Evolutionary conservation across 2,329 filamentous ascomycete species (phyloP), one percentile per base, ranked within the genome.

Genomic region (Hymenoscyphus infarciens): DNA sequence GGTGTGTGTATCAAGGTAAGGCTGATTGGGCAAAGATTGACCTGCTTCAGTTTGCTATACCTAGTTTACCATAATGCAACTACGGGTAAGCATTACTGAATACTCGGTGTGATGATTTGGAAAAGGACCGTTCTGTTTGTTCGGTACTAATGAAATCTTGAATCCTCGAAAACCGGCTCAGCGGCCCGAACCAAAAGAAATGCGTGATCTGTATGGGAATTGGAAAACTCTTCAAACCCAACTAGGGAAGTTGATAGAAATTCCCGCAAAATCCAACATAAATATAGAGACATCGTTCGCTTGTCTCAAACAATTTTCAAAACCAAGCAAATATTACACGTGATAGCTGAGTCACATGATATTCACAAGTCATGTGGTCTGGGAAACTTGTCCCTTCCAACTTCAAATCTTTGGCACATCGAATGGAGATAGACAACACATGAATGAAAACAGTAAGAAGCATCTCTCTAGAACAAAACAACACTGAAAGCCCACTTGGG

Each of bases 101-200:
- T 52, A 52, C 45, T 52, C 45, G 45, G 45, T 25, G 45, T 52
- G 45, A 52, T 52, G 35, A 11, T 52, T 22, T 52, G 19, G 19
- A 52, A 52, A 13, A 11, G 19, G 22, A 52, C 19, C n/a, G 45
- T 22, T 25, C 45, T 25, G 35, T 38, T 15, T 13, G 19, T 25
- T 52, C 45, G 45, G 45, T 52, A 52, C 13, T 52, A 19, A 13
- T 52, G 35, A 16, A 16, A 38, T 16, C 13, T 38, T 38, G 35
- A 25, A 22, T 52, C 45, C 19, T 13, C n/a, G 45, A 52, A 11
- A 52, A 22, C 19, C 19, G 45, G 45, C 19, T 52, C 10, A 52
- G 19, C 45, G 45, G 45, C 19, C 45, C 45, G 45, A 52, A 52
- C 13, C 19, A 52, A 25, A 52, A 10, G 45, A 52, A 49, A 52